Base-by-base conservation (phyloP, 768 basidiomycete species). In the Neoboletus brunneissimus region DNA sequence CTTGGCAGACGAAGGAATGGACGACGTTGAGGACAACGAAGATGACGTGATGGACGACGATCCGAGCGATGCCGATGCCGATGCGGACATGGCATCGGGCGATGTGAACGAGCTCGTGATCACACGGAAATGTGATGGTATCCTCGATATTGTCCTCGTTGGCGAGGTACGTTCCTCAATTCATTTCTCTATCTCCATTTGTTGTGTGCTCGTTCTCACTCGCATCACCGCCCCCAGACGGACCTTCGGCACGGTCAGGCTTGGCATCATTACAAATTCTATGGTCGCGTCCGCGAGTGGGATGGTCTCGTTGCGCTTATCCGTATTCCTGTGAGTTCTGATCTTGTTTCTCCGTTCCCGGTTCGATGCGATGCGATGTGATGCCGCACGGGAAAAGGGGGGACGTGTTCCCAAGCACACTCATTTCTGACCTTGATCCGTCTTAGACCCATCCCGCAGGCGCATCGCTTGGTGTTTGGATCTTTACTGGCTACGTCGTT, bases 401-500 rank as follows among this genome's bases (percentile, higher is more conserved):
- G 18, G 12, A 31, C 40, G 5, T 13, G 2, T 25, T 45, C 5
- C 9, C 23, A 11, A 8, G 23, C 27, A 38, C 11, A 1, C 23
- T 15, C 45, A 25, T 46, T 16, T 60, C 62, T 66, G 46, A 63
- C 48, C 3, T 20, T 8, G 29, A 15, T 51, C 27, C 38, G 27
- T 53, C 20, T 20, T 43, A 70, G 64, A 16, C 41, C 9, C 53
- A 41, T 27, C 18, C 60, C 12, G 4, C n/a, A 7, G 15, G 37
- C 38, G 9, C 53, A 16, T 29, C 52, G 5, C 65, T 66, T 1
- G 68, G 69, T 51, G 8, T 49, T 15, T 73, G 72, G 64, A 76
- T 90, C 41, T 85, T 90, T 61, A 87, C 83, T 32, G 89, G 89
- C 6, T 91, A 89, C 65, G 59, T 91, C 46, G 79, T 86, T 7